Base-by-base conservation (phyloP, 202 grass and related monocot genomes). In the Panicum hallii region DNA sequence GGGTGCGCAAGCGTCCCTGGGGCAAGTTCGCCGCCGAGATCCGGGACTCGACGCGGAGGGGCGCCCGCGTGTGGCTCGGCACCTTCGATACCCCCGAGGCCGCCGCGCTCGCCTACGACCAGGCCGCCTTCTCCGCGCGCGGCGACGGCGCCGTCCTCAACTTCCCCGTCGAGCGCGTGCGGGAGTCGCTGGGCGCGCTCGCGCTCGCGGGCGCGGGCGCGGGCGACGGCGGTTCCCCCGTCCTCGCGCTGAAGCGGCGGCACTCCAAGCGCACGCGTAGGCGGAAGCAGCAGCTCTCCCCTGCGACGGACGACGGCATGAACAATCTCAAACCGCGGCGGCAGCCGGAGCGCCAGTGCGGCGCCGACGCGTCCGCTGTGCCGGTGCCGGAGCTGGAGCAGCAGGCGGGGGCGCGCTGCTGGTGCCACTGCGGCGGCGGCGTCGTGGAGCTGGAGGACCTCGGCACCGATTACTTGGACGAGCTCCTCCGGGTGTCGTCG, bases 21-120 rank as follows among this genome's bases (percentile, higher is more conserved):
- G 93, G 90, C n/a, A 92, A 92, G 71, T 95, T 84, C 66, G 86
- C 93, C 16, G 88, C 86, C 0, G 93, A 95, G 88, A 95, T 95
- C 49, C 90, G 88, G 0, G 90, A 95, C 72, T 87, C 90, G 12
- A 90, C 81, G 5, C 82, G 90, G 6, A 55, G 66, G 1, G 90
- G 93, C 11, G 86, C 84, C 3, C 88, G 93, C 47, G 82, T 91
- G 4, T 94, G 92, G 92, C 87, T 94, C 1, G 92, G 92, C 57
- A 94, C 92, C 17, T 94, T 94, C 72, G 62, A 88, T 60, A 91
- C 89, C 10, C 89, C 89, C 0, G 84, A 91, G 32, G 92, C 83
- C 19, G 92, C 87, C 0, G 89, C 92, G 60, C 87, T 90, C 0
- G 92, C 92, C 30, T 94, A 94, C 58, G 92, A 94, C 67, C 83